These are phyloP conservation scores for Trichoderma atrobrunneum DNA, from an alignment of 2,329 filamentous ascomycete species.

Conservation along the genomic window DNA sequence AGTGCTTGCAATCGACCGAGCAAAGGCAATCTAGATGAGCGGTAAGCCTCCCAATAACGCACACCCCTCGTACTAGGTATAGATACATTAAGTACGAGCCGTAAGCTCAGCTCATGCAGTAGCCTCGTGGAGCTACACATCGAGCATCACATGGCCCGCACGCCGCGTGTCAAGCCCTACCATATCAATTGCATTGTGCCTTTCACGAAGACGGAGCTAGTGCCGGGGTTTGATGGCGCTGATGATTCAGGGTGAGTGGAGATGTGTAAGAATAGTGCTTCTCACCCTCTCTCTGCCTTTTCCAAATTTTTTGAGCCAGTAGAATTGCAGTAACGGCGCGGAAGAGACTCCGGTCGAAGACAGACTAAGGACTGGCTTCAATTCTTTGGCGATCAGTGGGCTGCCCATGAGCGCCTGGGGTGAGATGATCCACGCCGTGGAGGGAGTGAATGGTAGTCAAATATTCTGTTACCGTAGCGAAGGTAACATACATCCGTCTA, in stretches of 20 bases:
- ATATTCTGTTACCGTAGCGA: background rate
- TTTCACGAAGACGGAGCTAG: background rate
- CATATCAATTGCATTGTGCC: background rate
- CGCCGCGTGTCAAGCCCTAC: background rate
- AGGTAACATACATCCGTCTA: background rate
- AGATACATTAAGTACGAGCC: background rate
- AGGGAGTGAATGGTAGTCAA: background rate
- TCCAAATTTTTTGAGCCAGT: background rate
- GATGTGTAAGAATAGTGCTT: too few relatives aligned
- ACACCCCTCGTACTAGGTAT: background rate
- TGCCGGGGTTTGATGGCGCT: too few relatives aligned
- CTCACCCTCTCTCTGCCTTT: background rate
- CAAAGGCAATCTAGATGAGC: background rate
- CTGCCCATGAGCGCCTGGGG: background rate
- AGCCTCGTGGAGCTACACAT: background rate
- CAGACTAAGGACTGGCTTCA: background rate
- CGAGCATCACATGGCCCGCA: background rate
- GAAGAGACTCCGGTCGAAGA: background rate
- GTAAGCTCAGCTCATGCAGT: background rate
- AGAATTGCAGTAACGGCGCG: background rate
- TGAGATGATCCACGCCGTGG: background rate
- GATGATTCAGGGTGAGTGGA: too few relatives aligned
- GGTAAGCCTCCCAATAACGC: background rate
- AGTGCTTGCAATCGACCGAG: background rate
- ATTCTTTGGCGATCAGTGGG: background rate